Evolutionary conservation across 768 basidiomycete species (phyloP).

Genomic region (Boletus rubropictus): DNA sequence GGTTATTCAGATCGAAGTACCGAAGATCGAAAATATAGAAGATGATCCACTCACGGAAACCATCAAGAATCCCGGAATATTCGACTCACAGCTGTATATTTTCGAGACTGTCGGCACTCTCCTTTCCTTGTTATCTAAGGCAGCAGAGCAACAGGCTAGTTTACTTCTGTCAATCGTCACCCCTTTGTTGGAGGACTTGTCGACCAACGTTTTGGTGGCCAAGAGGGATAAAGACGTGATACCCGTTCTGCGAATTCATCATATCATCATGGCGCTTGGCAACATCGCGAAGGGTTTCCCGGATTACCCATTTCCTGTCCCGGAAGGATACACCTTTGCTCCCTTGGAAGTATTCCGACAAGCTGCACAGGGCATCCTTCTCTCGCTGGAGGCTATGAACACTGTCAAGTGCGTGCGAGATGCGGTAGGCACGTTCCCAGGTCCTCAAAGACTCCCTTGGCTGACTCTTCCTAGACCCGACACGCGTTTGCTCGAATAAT

Average conservation of each 20-base stretch:
- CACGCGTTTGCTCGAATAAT: constrained; percentile 92
- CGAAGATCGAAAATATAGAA: constrained; percentile 67
- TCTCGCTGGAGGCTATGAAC: constrained; percentile 86
- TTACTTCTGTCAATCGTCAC: constrained; percentile 73
- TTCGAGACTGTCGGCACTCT: constrained; percentile 89
- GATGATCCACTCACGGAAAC: constrained; percentile 78
- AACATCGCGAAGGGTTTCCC: constrained; percentile 97
- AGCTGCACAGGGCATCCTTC: constrained; percentile 80
- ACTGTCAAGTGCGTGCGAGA: constrained; percentile 82
- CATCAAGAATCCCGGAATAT: constrained; percentile 61
- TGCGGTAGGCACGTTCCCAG: constrained; percentile 54
- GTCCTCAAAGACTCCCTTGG: background rate
- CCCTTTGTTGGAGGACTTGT: constrained; percentile 74
- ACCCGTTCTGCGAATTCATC: constrained; percentile 84
- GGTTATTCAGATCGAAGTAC: constrained; percentile 65
- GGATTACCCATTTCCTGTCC: constrained; percentile 69
- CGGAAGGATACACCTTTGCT: constrained; percentile 62
- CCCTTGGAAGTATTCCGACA: constrained; percentile 76
- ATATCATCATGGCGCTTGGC: constrained; percentile 90
- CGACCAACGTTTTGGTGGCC: constrained; percentile 46
- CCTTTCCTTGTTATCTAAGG: constrained; percentile 66
- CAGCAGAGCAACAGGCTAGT: constrained; percentile 59
- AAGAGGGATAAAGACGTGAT: constrained; percentile 61
- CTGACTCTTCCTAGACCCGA: constrained; percentile 55
- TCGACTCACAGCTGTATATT: constrained; percentile 89